These are phyloP conservation scores for Populus nigra DNA, from an alignment of 345 rosid genomes.

Conservation along the genomic window DNA sequence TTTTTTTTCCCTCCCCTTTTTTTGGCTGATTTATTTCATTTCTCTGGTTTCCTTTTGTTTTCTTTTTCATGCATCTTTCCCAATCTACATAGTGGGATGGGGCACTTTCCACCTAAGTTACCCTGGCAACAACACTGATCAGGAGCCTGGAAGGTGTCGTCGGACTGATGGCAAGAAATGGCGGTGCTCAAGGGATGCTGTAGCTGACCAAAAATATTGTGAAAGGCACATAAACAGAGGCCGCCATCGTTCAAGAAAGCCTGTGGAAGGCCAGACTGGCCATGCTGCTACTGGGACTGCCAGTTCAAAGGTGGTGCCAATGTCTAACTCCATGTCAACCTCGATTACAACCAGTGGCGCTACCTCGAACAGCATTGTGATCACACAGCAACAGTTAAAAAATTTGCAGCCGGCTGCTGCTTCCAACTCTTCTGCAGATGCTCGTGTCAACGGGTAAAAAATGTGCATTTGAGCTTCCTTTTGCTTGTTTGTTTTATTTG, in stretches of 20 bases:
- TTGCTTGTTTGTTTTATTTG: neutral
- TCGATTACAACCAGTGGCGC: conserved; percentile 27
- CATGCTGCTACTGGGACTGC: conserved; percentile 37
- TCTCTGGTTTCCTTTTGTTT: neutral
- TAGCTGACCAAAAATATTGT: conserved; percentile 75
- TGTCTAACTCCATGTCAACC: conserved; percentile 24
- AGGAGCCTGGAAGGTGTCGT: conserved; percentile 75
- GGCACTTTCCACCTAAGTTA: conserved; percentile 60
- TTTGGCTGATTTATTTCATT: neutral
- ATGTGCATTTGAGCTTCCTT: neutral
- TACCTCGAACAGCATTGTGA: conserved; percentile 31
- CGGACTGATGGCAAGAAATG: conserved; percentile 86
- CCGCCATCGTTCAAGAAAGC: conserved; percentile 90
- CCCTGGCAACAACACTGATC: conserved; percentile 46
- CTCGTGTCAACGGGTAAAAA: conserved; percentile 23
- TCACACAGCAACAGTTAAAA: conserved; percentile 32
- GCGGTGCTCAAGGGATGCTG: conserved; percentile 75
- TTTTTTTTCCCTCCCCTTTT: neutral
- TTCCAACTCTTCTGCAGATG: conserved; percentile 31
- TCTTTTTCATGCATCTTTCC: neutral
- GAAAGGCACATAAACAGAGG: conserved; percentile 82
- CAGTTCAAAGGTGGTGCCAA: conserved; percentile 40
- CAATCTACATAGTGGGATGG: conserved; percentile 52
- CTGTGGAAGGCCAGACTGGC: conserved; percentile 64
- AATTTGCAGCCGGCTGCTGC: conserved; percentile 30